These are phyloP conservation scores for Saccharomycopsis phalli DNA, from an alignment of 1,139 yeast species.

Conservation along the genomic window DNA sequence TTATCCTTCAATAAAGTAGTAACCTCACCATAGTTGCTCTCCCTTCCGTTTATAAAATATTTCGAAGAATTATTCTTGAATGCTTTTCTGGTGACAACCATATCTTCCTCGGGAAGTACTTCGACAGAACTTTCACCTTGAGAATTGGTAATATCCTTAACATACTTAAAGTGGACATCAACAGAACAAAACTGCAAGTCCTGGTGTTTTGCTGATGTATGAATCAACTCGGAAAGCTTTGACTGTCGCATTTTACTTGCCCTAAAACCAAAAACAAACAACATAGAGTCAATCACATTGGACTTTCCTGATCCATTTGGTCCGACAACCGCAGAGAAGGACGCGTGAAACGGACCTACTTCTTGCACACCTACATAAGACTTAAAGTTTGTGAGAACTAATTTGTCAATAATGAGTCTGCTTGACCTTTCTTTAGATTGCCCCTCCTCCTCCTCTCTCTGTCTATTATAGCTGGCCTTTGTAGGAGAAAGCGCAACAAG, in stretches of 20 bases:
- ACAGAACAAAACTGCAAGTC: conserved; percentile 73
- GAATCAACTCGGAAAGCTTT: conserved; percentile 82
- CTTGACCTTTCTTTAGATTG: conserved; percentile 30
- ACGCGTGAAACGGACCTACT: conserved; percentile 89
- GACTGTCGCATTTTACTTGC: conserved; percentile 97
- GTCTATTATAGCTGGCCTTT: conserved; percentile 1
- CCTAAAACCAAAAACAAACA: conserved; percentile 94
- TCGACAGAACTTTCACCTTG: conserved; percentile 22
- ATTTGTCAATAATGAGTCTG: conserved; percentile 64
- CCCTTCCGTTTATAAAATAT: conserved; percentile 63
- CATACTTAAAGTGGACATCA: conserved; percentile 84
- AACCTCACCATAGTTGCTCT: conserved; percentile 72
- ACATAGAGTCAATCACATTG: conserved; percentile 90
- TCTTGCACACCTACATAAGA: conserved; percentile 93
- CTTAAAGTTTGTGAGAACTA: conserved; percentile 79
- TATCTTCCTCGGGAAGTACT: conserved; percentile 39
- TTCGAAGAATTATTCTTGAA: conserved; percentile 67
- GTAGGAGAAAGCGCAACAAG: conserved; percentile 9
- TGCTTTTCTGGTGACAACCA: conserved; percentile 76
- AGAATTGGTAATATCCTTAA: conserved; percentile 47
- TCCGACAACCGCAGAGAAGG: conserved; percentile 97
- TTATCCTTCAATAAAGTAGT: conserved; percentile 65
- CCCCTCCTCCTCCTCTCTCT: conserved; percentile 22
- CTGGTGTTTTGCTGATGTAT: conserved; percentile 69
- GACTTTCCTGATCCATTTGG: conserved; percentile 98